Conservation (phyloP, 495 filamentous ascomycete species). For the Penicillium crystallinum region DNA sequence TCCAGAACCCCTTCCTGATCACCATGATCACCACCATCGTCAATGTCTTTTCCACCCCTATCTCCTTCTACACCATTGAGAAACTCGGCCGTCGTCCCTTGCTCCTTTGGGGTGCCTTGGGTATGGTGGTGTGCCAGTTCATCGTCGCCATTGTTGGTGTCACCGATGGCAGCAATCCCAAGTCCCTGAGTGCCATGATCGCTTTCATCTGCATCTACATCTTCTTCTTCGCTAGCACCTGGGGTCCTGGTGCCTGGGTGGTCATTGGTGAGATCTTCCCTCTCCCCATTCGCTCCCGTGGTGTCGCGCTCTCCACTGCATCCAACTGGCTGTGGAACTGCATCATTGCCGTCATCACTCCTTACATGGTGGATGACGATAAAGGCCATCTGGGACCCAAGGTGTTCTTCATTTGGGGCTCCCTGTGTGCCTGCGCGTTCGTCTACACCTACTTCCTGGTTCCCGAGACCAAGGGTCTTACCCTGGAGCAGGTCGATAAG, state of each 20-base stretch:
- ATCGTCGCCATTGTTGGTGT: conserved; percentile 74
- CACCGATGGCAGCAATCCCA: conserved; percentile 44
- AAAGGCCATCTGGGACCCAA: conserved; percentile 67
- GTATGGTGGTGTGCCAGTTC: conserved; percentile 84
- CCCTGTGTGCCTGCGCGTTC: conserved; percentile 58
- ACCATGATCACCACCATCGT: conserved; percentile 76
- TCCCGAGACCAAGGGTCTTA: conserved; percentile 81
- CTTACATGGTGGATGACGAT: conserved; percentile 67
- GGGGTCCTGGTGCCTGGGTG: conserved; percentile 74
- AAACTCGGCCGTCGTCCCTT: conserved; percentile 75
- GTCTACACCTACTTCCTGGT: conserved; percentile 77
- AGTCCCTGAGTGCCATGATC: conserved; percentile 61
- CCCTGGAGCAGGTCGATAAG: conserved; percentile 83
- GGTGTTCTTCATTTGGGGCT: conserved; percentile 84
- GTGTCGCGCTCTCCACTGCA: conserved; percentile 74
- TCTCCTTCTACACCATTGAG: conserved; percentile 82
- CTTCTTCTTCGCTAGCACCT: conserved; percentile 72
- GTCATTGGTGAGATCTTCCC: conserved; percentile 86
- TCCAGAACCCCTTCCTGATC: conserved; percentile 72
- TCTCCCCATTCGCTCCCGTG: conserved; percentile 73
- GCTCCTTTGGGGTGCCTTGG: conserved; percentile 69
- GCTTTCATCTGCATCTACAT: conserved; percentile 74
- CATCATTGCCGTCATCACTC: conserved; percentile 68
- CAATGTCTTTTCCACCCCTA: conserved; percentile 76
- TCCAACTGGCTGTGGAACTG: conserved; percentile 88